Base-by-base conservation (phyloP, 768 basidiomycete species). In the Russula foetens region DNA sequence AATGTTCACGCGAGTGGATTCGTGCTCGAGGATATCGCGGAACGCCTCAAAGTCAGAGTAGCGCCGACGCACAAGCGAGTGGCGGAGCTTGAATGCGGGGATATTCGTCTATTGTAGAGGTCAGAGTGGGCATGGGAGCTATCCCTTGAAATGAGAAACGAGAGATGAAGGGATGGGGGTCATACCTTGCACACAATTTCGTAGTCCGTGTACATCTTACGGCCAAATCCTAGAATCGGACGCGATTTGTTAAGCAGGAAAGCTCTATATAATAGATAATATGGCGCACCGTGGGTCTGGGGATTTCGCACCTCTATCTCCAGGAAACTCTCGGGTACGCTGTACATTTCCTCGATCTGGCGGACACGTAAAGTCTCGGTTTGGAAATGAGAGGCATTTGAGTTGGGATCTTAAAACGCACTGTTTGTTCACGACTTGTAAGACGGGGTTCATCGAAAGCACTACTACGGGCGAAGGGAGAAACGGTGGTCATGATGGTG, bases 131-230 rank as follows among this genome's bases (percentile, higher is more conserved):
- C 39, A 41, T 41, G 7, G 17, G 39, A 4, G 3, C 39, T 17
- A 19, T 41, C 39, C 19, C 39, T 41, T 17, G 39, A 41, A 33
- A 11, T 5, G 31, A 11, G 31, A n/a, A n/a, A n/a, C 31, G 11
- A 33, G 31, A 5, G 31, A 43, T 8, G 43, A 14, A 15, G 28
- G 35, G 45, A 21, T 31, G 23, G n/a, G 45, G 31, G 35, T 63
- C 79, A 63, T 59, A 90, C 95, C 84, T 94, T 94, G 81, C 93
- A 97, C 47, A 98, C 88, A 59, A 99, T 87, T 76, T 99, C 97
- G 70, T 98, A 98, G 79, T 98, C 96, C 44, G 97, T 99, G 75
- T 91, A 99, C 95, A 96, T 96, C 81, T 98, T 98, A 68, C 97
- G 80, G 29, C 97, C 96, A 69, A 95, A 93, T 31, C 94, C 94